Evolutionary conservation across 805 yeast genomes (phyloP), one percentile per base, ranked within the genome.

Genomic region (Ogataea henricii): DNA sequence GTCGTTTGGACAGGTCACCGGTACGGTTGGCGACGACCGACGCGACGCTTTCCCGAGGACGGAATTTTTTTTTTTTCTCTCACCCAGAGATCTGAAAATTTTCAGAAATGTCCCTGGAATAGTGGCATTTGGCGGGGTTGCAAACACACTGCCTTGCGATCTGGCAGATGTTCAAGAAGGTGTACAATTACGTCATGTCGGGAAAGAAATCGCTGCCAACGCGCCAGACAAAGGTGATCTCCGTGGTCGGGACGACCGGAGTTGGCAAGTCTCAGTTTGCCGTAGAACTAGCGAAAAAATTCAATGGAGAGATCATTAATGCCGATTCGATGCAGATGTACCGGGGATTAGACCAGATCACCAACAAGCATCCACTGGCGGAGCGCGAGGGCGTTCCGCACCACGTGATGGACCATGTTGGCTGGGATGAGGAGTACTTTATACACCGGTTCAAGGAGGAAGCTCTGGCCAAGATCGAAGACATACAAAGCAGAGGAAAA

Each of bases 261-360:
- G 97, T 90, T 10, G 99, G 99, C 0, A 92, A 92, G 62, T 91
- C 97, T 0, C 89, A 88, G 76, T 77, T 87, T 50, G 79, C 89
- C 39, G 81, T 89, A 2, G 92, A 89, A 51, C 64, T 94, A 17
- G 97, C 97, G 9, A 74, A 79, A 55, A 75, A 76, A 22, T 76
- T 86, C 44, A 78, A 83, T 60, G 98, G 98, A 17, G 98, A 94
- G 62, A 76, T 94, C 53, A 87, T 94, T 53, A 94, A 94, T 66
- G 96, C 96, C 0, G 99, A 94, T 64, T 89, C 98, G 1, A 91
- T 94, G 97, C 99, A 94, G 67, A 87, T 94, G 74, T 94, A 94
- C 66, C 68, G 72, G 33, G 83, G 80, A 0, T 68, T 82, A 1
- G 89, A 86, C 12, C 79, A 81, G 9, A 89, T 94, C 51, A 88